Percentiles rank a stretch among this genome's conserved stretches.
Evolutionary conservation across 495 filamentous ascomycete genomes (phyloP).

Genomic region (Usnea hakonensis): DNA sequence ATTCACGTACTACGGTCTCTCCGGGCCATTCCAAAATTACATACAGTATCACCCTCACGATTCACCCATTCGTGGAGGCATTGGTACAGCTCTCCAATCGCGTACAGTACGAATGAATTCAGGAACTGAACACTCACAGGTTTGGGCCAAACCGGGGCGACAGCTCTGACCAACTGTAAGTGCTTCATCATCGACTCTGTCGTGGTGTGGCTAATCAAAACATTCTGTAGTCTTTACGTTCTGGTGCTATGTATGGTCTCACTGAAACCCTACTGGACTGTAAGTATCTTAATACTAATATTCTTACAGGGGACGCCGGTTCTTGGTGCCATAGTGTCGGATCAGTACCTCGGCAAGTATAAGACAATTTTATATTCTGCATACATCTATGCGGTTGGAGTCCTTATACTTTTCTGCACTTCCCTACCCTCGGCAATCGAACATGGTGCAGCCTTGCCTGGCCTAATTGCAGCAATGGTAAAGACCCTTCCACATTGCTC

Average conservation of each 20-base stretch:
- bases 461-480: constrained; percentile 42
- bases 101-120: background rate
- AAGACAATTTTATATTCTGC: constrained; percentile 58
- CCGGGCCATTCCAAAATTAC: constrained; percentile 43
- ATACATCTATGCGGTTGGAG: constrained; percentile 40
- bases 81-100: constrained; percentile 37
- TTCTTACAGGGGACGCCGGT: constrained; percentile 47
- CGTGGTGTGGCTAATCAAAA: background rate
- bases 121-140: constrained; percentile 18
- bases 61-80: constrained; percentile 35
- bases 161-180: constrained; percentile 44
- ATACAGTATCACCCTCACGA: constrained; percentile 36
- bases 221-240: constrained; percentile 33
- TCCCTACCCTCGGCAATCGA: constrained; percentile 40
- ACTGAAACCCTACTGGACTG: constrained; percentile 55
- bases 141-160: constrained; percentile 43
- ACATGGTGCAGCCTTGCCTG: constrained; percentile 42
- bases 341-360: constrained; percentile 61
- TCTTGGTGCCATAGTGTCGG: constrained; percentile 62
- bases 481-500: background rate
- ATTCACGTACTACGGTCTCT: constrained; percentile 59
- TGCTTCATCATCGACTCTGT: background rate
- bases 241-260: constrained; percentile 66
- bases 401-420: constrained; percentile 43
- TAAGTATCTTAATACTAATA: constrained; percentile 59